phyloP scores from a whole-genome alignment of 441 rosid genomes.

The Gossypium armourianum region DNA sequence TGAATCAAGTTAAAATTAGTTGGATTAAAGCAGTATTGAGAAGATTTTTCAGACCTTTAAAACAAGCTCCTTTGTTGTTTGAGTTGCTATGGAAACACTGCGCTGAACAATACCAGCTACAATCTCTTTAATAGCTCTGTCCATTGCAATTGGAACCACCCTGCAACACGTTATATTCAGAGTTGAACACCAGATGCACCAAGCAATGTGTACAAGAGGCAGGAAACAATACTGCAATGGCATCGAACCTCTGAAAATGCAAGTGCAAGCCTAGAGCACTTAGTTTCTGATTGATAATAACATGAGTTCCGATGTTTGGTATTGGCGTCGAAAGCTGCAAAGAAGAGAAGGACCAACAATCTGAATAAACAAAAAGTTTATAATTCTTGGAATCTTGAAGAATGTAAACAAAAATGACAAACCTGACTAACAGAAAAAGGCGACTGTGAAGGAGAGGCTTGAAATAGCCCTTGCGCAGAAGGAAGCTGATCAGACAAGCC shows the following conservation, averaged over 20 bases:
- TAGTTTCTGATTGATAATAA: conserved; percentile 73
- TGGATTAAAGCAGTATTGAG: not conserved
- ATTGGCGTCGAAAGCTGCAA: conserved; percentile 65
- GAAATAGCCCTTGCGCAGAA: conserved; percentile 67
- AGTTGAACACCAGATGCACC: not conserved
- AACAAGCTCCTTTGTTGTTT: conserved; percentile 96
- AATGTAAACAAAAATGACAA: not conserved
- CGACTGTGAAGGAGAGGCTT: conserved; percentile 57
- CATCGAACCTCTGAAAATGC: conserved; percentile 83
- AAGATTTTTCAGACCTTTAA: conserved; percentile 53
- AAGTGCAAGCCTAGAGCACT: conserved; percentile 56
- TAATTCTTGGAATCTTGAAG: conserved; percentile 1
- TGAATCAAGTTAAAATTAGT: not conserved
- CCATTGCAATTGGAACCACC: conserved; percentile 88
- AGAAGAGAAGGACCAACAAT: conserved; percentile 15
- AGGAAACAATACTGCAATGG: conserved; percentile 13
- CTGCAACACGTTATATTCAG: conserved; percentile 27
- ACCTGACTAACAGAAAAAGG: conserved; percentile 72
- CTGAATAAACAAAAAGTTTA: conserved; percentile 14
- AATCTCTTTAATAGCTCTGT: conserved; percentile 89
- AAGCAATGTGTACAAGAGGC: not conserved
- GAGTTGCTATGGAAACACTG: conserved; percentile 94
- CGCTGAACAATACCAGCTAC: conserved; percentile 91
- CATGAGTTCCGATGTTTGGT: conserved; percentile 74
- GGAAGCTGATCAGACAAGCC: conserved; percentile 79